These are phyloP conservation scores for Diplotaxis tenuifolia DNA, from an alignment of 345 rosid species.

Conservation along the genomic window DNA sequence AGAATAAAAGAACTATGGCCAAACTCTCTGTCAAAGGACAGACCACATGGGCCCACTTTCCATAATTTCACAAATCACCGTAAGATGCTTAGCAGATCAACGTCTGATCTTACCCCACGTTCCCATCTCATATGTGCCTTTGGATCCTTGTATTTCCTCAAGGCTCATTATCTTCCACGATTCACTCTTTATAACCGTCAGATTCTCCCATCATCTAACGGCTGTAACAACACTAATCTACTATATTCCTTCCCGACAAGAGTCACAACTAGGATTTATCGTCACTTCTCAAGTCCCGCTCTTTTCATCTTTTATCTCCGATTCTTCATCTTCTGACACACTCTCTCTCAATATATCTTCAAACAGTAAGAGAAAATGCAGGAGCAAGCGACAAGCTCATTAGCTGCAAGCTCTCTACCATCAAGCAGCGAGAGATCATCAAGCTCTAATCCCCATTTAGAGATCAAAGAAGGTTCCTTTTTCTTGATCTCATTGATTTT, in stretches of 20 bases:
- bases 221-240: constrained; percentile 7
- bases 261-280: constrained; percentile 25
- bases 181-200: constrained; percentile 9
- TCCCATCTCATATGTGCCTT: constrained; percentile 32
- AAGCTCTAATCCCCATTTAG: constrained; percentile 73
- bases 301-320: constrained; percentile 36
- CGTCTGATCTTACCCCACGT: constrained; percentile 39
- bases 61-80: constrained; percentile 25
- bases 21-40: constrained; percentile 14
- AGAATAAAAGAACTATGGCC: neutral
- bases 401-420: constrained; percentile 71
- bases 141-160: constrained; percentile 40
- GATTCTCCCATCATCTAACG: constrained; percentile 43
- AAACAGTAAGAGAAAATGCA: constrained; percentile 42
- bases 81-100: constrained; percentile 36
- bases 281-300: constrained; percentile 47
- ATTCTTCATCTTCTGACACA: too few relatives aligned
- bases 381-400: constrained; percentile 72
- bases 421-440: constrained; percentile 95
- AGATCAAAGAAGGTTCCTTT: constrained; percentile 82
- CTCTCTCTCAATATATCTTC: neutral
- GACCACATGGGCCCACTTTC: constrained; percentile 25
- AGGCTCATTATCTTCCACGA: constrained; percentile 60
- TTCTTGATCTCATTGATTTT: neutral
- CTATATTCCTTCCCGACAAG: constrained; percentile 24